Evolutionary conservation across 2,329 filamentous ascomycete genomes (phyloP).

Genomic region (Neonectria hederae): DNA sequence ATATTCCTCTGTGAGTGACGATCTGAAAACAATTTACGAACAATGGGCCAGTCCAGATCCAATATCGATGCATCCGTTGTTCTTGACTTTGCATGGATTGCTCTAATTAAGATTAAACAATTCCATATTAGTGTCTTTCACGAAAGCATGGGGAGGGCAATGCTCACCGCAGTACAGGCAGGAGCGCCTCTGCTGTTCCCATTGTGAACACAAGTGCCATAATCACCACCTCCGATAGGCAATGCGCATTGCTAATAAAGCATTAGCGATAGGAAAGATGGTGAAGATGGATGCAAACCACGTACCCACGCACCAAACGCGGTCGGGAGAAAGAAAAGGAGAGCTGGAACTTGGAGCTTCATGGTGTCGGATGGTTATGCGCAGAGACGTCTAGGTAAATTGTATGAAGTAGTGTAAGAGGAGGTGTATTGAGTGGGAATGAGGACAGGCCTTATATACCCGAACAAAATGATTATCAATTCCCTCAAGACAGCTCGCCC

Average conservation of each 20-base stretch:
- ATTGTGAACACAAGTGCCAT: not conserved
- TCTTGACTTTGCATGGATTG: not conserved
- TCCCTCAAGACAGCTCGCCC: not conserved
- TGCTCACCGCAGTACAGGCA: not conserved
- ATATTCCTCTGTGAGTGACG: not conserved
- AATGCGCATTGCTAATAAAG: not conserved
- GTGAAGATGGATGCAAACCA: not conserved
- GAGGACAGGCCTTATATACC: not conserved
- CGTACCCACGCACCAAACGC: not conserved
- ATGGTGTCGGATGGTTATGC: not conserved
- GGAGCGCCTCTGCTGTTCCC: not conserved
- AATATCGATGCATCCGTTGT: not conserved
- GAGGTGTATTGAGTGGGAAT: not conserved
- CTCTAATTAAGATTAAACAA: not conserved
- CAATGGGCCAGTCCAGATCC: not conserved
- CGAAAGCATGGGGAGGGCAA: not conserved
- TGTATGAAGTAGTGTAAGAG: not conserved
- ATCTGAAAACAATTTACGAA: not conserved
- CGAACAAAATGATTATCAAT: not conserved
- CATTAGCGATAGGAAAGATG: not conserved
- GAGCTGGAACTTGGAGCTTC: not conserved
- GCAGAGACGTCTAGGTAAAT: not conserved
- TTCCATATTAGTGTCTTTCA: not conserved
- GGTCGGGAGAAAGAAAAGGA: not conserved
- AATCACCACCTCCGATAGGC: not conserved